Base-by-base conservation (phyloP, 1,284 basidiomycete species). In the Athelia psychrophila region DNA sequence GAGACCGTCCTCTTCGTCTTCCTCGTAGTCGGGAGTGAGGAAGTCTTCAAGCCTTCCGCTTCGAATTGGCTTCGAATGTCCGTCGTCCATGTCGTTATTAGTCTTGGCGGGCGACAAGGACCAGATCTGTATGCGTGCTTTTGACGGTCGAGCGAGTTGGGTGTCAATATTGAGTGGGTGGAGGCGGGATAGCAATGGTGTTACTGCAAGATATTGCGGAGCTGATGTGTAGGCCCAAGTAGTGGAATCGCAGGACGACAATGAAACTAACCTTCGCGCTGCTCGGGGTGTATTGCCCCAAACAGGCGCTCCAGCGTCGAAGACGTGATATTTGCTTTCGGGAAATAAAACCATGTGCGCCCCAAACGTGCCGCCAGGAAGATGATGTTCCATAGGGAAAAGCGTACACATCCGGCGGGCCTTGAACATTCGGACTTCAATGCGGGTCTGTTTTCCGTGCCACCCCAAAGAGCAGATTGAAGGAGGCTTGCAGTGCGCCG, bases 281-380 rank as follows among this genome's bases (percentile, higher is more conserved):
- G 83, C 23, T 76, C 71, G 22, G 79, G 73, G 54, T 88, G 79
- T 18, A 86, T 83, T n/a, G 1, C 84, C 90, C 86, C 89, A 93
- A 15, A 92, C 88, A 0, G 91, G 88, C 2, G 86, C 87, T 2
- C 95, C 95, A 0, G 88, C 86, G 56, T 87, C 89, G 68, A 96
- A 86, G 1, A 93, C 72, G 56, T 87, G 79, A 0, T 84, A 75
- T 25, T 76, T 70, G 54, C 78, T 80, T 35, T 73, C 77, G n/a
- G 2, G 77, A 66, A 44, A 80, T 70, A 52, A 76, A 75, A 15
- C 76, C 64, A 32, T 73, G 81, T 83, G 56, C 32, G 6, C 24
- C 3, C 22, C 30, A 44, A 42, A 8, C 9, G 6, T 42, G 20
- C n/a, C 9, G n/a, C 8, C 6, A 8, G 16, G 27, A 55, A 25